Evolutionary conservation across 2,329 filamentous ascomycete genomes (phyloP).

Genomic region (Fusarium luffae): DNA sequence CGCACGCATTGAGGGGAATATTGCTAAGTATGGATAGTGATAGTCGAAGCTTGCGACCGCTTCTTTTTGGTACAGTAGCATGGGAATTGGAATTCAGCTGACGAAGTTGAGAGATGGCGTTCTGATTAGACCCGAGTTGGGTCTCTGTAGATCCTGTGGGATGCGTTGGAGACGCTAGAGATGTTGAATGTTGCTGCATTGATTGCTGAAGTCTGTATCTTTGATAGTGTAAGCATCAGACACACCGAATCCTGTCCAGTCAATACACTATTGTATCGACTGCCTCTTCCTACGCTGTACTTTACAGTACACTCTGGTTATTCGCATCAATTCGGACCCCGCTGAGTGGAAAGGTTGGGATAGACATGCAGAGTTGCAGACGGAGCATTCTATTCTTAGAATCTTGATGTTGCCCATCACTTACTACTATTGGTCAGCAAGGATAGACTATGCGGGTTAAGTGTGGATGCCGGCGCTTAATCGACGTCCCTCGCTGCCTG

Average conservation of each 20-base stretch:
- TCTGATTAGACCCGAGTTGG: conserved; percentile 3
- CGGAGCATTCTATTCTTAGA: conserved; percentile 44
- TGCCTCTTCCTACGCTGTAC: background rate
- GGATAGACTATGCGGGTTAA: conserved; percentile 38
- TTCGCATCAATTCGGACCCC: conserved; percentile 26
- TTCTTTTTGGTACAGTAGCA: conserved; percentile 4
- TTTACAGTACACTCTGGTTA: background rate
- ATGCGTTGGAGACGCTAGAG: conserved; percentile 7
- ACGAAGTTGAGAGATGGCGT: conserved; percentile 19
- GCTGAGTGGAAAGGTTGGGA: conserved; percentile 34
- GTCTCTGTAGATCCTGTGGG: conserved; percentile 7
- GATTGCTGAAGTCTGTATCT: background rate
- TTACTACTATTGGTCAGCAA: conserved; percentile 30
- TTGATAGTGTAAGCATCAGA: background rate
- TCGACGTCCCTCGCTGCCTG: conserved; percentile 35
- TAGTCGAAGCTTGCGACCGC: conserved; percentile 16
- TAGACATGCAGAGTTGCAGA: conserved; percentile 26
- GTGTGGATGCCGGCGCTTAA: conserved; percentile 46
- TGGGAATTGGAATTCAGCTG: conserved; percentile 16
- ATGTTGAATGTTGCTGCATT: background rate
- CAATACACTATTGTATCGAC: background rate
- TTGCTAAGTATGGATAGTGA: background rate
- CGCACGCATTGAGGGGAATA: conserved; percentile 10
- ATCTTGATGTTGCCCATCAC: conserved; percentile 3
- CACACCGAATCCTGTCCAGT: background rate